Evolutionary conservation across 305 asterid species (phyloP).

Genomic region (Fraxinus ornus): DNA sequence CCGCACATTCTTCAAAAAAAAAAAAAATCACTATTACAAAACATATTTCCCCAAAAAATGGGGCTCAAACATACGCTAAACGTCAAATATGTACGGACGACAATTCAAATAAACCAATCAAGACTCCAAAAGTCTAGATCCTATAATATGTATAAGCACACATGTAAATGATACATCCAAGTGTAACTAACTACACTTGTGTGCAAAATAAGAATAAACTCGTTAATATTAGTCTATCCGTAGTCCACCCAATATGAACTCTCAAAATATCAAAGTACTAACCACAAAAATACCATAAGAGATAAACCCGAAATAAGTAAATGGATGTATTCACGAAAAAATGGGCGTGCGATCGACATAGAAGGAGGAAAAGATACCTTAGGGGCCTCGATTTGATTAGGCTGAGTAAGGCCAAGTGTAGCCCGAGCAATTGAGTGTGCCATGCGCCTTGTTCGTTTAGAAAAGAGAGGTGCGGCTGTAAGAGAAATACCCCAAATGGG

Average conservation of each 20-base stretch:
- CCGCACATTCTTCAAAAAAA: too few species aligned
- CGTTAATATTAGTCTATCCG: constrained; percentile 25
- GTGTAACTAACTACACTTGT: background rate
- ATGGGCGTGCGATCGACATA: background rate
- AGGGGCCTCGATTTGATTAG: constrained; percentile 54
- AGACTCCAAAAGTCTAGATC: constrained; percentile 10
- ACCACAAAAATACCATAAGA: background rate
- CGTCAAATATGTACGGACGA: background rate
- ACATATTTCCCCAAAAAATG: too few species aligned
- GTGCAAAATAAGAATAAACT: background rate
- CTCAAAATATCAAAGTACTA: background rate
- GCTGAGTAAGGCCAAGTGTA: constrained; percentile 86
- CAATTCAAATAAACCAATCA: background rate
- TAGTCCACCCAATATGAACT: constrained; percentile 16
- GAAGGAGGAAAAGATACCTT: constrained; percentile 43
- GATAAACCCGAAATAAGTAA: background rate
- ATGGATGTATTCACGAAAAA: background rate
- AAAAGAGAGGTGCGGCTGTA: constrained; percentile 16
- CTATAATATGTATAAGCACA: background rate
- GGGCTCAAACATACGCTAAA: background rate
- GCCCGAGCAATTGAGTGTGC: constrained; percentile 76
- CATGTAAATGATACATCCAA: background rate
- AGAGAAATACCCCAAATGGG: constrained; percentile 29
- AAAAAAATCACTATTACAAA: too few species aligned
- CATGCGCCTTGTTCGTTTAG: constrained; percentile 44